These are phyloP conservation scores for Alopecurus myosuroides DNA, from an alignment of 176 grass and related monocot genomes.

Conservation along the genomic window DNA sequence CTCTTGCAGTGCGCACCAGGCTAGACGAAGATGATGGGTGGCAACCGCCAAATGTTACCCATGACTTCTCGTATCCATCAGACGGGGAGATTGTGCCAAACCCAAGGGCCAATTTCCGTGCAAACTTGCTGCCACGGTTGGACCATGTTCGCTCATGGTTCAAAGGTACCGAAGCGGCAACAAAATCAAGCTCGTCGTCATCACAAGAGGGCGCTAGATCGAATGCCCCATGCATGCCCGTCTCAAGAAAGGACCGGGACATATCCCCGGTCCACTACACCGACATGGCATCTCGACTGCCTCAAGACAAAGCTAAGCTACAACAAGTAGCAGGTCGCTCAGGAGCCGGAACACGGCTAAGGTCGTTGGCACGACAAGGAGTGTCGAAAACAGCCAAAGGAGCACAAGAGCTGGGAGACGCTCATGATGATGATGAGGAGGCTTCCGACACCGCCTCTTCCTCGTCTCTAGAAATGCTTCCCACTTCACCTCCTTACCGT, in stretches of 20 bases:
- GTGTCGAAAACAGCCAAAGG: rapidly evolving
- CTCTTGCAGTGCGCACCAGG: not conserved
- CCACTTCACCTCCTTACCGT: too few species aligned
- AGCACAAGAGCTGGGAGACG: rapidly evolving
- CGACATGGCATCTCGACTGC: not conserved
- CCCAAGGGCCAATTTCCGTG: not conserved
- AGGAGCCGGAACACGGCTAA: not conserved
- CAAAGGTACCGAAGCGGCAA: not conserved
- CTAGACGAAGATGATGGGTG: not conserved
- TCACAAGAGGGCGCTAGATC: not conserved
- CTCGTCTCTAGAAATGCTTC: not conserved
- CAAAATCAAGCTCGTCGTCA: not conserved
- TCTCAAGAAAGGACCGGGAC: not conserved
- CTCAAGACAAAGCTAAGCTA: not conserved
- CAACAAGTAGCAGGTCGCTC: not conserved
- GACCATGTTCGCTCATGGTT: not conserved
- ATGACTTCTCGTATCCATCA: not conserved
- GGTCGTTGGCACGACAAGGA: not conserved
- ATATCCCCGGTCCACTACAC: not conserved
- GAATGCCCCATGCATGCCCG: not conserved
- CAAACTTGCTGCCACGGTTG: not conserved
- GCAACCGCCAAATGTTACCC: not conserved
- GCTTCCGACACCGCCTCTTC: not conserved
- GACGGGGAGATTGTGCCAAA: not conserved
- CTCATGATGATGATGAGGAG: not conserved